Evolutionary conservation across 2,329 filamentous ascomycete species (phyloP), one percentile per base, ranked within the genome.

Genomic region (Lachnellula cervina): DNA sequence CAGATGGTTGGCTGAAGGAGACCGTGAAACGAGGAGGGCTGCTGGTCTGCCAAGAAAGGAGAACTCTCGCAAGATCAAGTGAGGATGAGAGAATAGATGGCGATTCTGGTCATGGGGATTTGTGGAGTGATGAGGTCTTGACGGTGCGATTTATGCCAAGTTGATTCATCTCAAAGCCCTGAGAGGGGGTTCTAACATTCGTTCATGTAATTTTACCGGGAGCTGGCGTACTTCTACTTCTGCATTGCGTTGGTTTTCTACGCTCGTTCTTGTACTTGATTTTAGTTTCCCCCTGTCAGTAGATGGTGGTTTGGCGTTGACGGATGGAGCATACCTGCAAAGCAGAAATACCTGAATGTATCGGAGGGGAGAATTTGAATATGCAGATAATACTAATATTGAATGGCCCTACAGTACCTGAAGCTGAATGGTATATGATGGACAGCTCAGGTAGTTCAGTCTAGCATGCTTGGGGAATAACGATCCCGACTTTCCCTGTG

Each of bases 1-100:
- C 73, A 85, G 84, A 69, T 95, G 90, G 86, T 79, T 99, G 40
- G 94, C 90, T 0, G 92, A 97, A 74, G 91, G 91, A n/a, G 94
- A 99, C 67, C 73, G 88, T 37, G 79, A 82, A 66, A 77, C 80
- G 59, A 81, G 90, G 66, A 81, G 71, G 63, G 76, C 73, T 23
- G 73, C 71, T 58, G 83, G 82, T 3, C 68, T 85, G 28, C 78
- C 80, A 23, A 77, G 77, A 63, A 76, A 74, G 70, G 71, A 71
- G 60, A 46, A 23, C 23, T 19, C 25, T 16, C 44, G 23, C 13
- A 69, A 67, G 60, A 57, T 52, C 44, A 66, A 62, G 49, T 64
- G 51, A 65, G 32, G 9, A 16, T 59, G 34, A 58, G n/a, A 32
- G 32, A n/a, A 14, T 44, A 2, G 19, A 44, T 46, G 17, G 42